Conservation (phyloP, 306 rosid species). For the Begonia fuchsioides region DNA sequence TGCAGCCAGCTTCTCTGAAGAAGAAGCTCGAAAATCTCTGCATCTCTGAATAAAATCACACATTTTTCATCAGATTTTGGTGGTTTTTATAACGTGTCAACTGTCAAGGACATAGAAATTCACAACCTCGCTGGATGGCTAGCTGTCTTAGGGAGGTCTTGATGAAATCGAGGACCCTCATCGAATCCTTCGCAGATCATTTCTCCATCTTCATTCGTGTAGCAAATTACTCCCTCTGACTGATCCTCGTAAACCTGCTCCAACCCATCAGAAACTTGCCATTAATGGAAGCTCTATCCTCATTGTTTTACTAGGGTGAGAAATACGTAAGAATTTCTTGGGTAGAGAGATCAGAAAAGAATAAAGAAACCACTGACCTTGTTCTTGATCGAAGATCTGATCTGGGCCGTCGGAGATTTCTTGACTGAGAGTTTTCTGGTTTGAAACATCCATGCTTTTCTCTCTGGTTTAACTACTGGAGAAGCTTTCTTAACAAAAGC, state of each 20-base stretch:
- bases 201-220: slow-evolving; percentile 67
- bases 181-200: slow-evolving; percentile 83
- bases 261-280: slow-evolving; percentile 6
- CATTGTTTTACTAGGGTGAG: too few relatives aligned
- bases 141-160: slow-evolving; percentile 24
- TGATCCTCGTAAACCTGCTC: slow-evolving; percentile 71
- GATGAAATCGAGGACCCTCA: slow-evolving; percentile 71
- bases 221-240: slow-evolving; percentile 69
- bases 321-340: neutral
- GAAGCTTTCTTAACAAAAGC: slow-evolving; percentile 32
- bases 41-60: slow-evolving; percentile 23
- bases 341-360: neutral
- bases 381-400: slow-evolving; percentile 55
- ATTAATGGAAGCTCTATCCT: neutral
- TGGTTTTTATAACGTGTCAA: neutral
- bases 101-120: neutral
- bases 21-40: slow-evolving; percentile 39
- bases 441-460: slow-evolving; percentile 28
- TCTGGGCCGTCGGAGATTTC: slow-evolving; percentile 22
- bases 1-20: slow-evolving; percentile 44
- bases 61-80: neutral
- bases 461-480: slow-evolving; percentile 25
- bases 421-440: slow-evolving; percentile 27
- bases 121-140: slow-evolving; percentile 29
- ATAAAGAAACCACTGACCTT: slow-evolving; percentile 26